Evolutionary conservation across 2,329 filamentous ascomycete species (phyloP), one percentile per base, ranked within the genome.

Genomic region (Escovopsis sp.): DNA sequence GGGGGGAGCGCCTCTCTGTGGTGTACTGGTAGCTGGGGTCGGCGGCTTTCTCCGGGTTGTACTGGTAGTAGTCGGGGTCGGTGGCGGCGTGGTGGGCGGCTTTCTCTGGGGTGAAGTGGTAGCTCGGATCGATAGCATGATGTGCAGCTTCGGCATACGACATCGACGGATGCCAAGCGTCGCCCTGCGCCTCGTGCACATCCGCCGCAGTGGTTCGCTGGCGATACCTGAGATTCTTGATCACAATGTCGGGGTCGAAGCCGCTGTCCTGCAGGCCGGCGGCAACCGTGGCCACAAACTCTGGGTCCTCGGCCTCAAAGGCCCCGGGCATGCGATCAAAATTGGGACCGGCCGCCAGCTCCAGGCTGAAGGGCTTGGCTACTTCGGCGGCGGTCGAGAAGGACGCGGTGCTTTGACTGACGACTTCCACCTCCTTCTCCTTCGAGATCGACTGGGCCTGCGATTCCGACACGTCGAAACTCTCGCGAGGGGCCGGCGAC

Each of bases 171-270:
- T 75, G 74, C 38, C 59, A 48, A n/a, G 45, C 42, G 37, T 56
- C 53, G 3, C 54, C 53, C 16, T 48, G 50, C 5, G 54, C 26
- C 46, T 70, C 67, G 43, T 72, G 67, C 4, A 72, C 69, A 4
- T 69, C 68, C 4, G 75, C 73, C 7, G 76, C 73, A 1, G 76
- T 79, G 35, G 72, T 68, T 19, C 78, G 72, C 34, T 64, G 66
- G 43, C 71, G 71, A 47, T 76, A 84, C 2, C 54, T 60, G 0
- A 72, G 70, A 45, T 84, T 67, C 31, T 81, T 63, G 26, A 79
- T 76, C 31, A 84, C 73, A 38, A 84, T 72, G 28, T 79, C 68
- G 4, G 76, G 72, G 46, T 82, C 69, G 42, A 85, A 84, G 0
- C 79, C 79, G 31, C 74, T 70, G n/a, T 74, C 68, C 48, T 76